Evolutionary conservation across 129 eudicot genomes (phyloP).

Genomic region (Pulicaria dysenterica): DNA sequence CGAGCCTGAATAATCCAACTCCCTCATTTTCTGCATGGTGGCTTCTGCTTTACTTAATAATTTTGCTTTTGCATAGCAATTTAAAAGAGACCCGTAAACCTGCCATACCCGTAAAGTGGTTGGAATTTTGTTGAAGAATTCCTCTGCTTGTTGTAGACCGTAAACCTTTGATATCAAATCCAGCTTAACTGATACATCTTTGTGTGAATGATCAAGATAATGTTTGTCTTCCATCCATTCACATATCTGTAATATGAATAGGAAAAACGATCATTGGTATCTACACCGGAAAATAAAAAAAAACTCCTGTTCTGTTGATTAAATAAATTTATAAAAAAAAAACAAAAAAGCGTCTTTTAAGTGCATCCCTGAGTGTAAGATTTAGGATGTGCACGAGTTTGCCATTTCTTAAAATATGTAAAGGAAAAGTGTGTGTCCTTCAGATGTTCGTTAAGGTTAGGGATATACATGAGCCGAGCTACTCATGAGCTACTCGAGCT

Average conservation of each 20-base stretch:
- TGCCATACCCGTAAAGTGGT: slow-evolving; percentile 37
- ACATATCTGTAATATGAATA: slow-evolving; percentile 38
- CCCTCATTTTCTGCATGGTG: slow-evolving; percentile 50
- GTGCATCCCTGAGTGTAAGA: too few species aligned
- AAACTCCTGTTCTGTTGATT: too few species aligned
- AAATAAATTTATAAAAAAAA: too few species aligned
- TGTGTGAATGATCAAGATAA: slow-evolving; percentile 35
- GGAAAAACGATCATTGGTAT: background rate
- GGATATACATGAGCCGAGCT: too few species aligned
- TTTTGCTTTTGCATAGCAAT: slow-evolving; percentile 41
- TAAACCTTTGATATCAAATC: slow-evolving; percentile 51
- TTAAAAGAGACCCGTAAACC: slow-evolving; percentile 54
- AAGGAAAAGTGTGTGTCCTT: too few species aligned
- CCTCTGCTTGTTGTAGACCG: slow-evolving; percentile 54
- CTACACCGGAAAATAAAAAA: background rate
- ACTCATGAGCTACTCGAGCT: too few species aligned
- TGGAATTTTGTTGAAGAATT: slow-evolving; percentile 47
- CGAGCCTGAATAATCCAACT: slow-evolving; percentile 35
- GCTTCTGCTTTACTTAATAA: slow-evolving; percentile 52
- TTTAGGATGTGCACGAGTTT: too few species aligned
- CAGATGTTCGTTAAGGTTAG: too few species aligned
- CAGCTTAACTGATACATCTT: slow-evolving; percentile 45
- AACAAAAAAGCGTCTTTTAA: background rate
- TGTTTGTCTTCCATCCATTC: slow-evolving; percentile 49
- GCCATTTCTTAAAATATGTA: too few species aligned